A percentile compares a stretch with the other conserved stretches of the same genome.
These are phyloP conservation scores for Thalassiosira mediterranea DNA, from an alignment of 352 stramenopile genomes.

Conservation along the genomic window DNA sequence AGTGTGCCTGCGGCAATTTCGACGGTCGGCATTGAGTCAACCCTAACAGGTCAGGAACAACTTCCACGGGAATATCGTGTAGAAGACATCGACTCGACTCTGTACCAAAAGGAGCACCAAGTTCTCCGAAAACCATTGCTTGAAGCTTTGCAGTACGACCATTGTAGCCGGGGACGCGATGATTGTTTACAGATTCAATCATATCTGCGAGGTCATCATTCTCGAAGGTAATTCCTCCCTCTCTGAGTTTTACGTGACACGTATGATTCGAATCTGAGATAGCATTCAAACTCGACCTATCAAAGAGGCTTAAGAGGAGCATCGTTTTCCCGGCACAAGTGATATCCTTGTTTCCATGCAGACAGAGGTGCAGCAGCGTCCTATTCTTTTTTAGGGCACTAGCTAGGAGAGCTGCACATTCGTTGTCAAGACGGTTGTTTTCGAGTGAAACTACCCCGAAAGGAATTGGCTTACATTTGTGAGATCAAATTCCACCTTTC, in stretches of 20 bases:
- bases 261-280: constrained; percentile 24
- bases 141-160: constrained; percentile 9
- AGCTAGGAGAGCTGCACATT: constrained; percentile 22
- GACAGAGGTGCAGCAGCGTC: constrained; percentile 12
- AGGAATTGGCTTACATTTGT: background rate
- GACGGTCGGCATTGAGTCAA: constrained; percentile 16
- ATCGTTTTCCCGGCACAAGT: constrained; percentile 6
- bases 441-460: constrained; percentile 2
- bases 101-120: background rate
- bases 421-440: constrained; percentile 13
- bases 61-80: constrained; percentile 14
- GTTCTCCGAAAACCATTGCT: constrained; percentile 3
- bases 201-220: background rate
- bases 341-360: constrained; percentile 14
- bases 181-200: constrained; percentile 21
- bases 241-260: constrained; percentile 6
- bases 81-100: no score
- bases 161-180: background rate
- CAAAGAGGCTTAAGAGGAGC: constrained; percentile 7
- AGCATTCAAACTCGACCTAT: constrained; percentile 25
- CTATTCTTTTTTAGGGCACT: constrained; percentile 18
- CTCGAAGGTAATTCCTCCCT: background rate
- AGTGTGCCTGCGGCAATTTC: background rate
- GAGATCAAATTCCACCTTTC: background rate
- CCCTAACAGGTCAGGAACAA: constrained; percentile 10